Evolutionary conservation across 2,329 filamentous ascomycete species (phyloP).

Genomic region (Hymenoscyphus repandus): DNA sequence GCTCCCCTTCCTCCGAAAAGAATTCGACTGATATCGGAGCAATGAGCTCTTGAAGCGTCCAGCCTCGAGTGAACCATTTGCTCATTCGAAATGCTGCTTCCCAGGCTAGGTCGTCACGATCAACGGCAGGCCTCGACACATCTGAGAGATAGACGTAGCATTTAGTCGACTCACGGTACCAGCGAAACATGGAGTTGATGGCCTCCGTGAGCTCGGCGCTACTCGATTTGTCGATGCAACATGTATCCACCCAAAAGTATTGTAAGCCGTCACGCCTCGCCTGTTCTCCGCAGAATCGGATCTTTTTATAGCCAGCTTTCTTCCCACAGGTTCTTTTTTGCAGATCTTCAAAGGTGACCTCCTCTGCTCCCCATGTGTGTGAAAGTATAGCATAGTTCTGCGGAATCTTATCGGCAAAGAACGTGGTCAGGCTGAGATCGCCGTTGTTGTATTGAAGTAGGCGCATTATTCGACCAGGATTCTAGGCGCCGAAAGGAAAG

Average conservation of each 20-base stretch:
- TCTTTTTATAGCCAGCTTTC: not conserved
- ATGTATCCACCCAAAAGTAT: no score
- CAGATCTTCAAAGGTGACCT: not conserved
- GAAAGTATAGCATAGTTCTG: not conserved
- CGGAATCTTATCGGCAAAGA: not conserved
- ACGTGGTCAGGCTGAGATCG: not conserved
- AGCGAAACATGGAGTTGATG: no score
- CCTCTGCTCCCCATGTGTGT: not conserved
- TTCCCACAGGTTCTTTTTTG: no score
- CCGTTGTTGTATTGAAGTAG: not conserved
- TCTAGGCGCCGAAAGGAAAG: no score
- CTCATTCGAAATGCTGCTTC: not conserved
- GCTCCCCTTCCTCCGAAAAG: not conserved
- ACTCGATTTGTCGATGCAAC: no score
- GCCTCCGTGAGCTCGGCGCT: no score
- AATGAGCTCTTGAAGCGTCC: no score
- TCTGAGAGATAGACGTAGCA: no score
- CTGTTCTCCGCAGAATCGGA: not conserved
- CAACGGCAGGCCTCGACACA: not conserved
- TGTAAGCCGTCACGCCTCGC: not conserved
- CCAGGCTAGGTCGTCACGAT: no score
- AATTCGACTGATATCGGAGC: not conserved
- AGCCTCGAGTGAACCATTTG: no score
- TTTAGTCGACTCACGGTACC: no score
- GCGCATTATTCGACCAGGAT: no score